These are phyloP conservation scores for Penicillium macrosclerotiorum DNA, from an alignment of 495 filamentous ascomycete species.

Conservation along the genomic window DNA sequence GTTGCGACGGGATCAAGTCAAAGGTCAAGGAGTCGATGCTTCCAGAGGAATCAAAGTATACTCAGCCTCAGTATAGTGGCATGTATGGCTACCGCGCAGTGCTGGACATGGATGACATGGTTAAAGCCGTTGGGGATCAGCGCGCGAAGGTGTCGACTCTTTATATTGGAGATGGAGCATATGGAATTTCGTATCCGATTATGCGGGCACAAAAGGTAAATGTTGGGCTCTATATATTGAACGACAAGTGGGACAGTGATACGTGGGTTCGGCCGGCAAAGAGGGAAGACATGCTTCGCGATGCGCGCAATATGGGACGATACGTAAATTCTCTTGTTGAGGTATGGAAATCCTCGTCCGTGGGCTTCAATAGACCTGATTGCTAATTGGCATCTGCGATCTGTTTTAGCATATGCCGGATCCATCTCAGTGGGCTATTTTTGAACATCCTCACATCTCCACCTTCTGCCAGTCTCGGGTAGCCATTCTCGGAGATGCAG, in stretches of 20 bases:
- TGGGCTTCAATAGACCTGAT: neutral
- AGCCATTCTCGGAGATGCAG: conserved; percentile 65
- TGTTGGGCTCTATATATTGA: conserved; percentile 47
- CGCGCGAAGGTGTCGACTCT: conserved; percentile 50
- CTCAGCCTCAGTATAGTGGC: conserved; percentile 41
- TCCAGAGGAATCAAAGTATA: conserved; percentile 32
- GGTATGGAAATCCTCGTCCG: conserved; percentile 21
- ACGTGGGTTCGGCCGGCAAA: conserved; percentile 57
- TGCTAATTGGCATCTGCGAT: neutral
- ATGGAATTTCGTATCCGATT: conserved; percentile 66
- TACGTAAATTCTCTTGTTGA: conserved; percentile 45
- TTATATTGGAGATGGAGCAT: conserved; percentile 57
- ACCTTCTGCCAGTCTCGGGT: conserved; percentile 55
- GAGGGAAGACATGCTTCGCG: conserved; percentile 54
- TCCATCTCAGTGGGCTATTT: conserved; percentile 61
- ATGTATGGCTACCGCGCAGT: conserved; percentile 59
- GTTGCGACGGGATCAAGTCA: conserved; percentile 59
- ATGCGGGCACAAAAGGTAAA: conserved; percentile 63
- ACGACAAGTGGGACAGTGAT: conserved; percentile 45
- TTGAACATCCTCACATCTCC: conserved; percentile 55
- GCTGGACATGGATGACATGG: conserved; percentile 58
- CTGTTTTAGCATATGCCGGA: conserved; percentile 33
- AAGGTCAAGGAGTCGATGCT: conserved; percentile 46
- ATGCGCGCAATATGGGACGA: conserved; percentile 54
- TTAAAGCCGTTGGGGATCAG: conserved; percentile 50